Evolutionary conservation across 2,329 filamentous ascomycete genomes (phyloP).

Genomic region (Fusarium anthophilum): DNA sequence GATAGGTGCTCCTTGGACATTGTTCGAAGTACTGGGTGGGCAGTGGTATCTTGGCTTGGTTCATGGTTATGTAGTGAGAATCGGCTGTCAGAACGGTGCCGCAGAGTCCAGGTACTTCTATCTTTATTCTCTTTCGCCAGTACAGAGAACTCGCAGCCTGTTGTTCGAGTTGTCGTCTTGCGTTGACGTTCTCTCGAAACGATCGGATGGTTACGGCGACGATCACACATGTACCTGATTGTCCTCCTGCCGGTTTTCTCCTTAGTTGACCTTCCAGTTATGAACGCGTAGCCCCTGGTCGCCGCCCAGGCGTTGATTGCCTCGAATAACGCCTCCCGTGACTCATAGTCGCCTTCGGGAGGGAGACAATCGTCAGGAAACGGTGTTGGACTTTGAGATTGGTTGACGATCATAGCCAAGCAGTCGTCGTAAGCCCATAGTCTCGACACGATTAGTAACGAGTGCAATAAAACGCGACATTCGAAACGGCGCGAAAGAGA

Average conservation of each 20-base stretch:
- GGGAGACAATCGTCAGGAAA: background rate
- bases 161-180: too few relatives aligned
- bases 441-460: background rate
- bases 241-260: background rate
- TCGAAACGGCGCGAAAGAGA: background rate
- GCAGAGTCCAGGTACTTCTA: too few relatives aligned
- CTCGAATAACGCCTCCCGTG: background rate
- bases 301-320: background rate
- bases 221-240: background rate
- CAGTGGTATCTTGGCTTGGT: background rate
- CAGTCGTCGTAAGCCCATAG: background rate
- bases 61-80: background rate
- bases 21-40: background rate
- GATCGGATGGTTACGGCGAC: background rate
- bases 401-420: background rate
- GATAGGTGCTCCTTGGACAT: background rate
- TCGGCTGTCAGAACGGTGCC: too few relatives aligned
- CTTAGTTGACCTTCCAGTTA: background rate
- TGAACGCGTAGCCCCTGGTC: background rate
- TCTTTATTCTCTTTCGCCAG: too few relatives aligned
- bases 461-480: background rate
- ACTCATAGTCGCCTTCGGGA: background rate
- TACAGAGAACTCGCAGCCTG: too few relatives aligned
- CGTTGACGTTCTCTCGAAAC: too few relatives aligned
- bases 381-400: background rate